Base-by-base conservation (phyloP, 176 grass and related monocot genomes). In the Avena atlantica region DNA sequence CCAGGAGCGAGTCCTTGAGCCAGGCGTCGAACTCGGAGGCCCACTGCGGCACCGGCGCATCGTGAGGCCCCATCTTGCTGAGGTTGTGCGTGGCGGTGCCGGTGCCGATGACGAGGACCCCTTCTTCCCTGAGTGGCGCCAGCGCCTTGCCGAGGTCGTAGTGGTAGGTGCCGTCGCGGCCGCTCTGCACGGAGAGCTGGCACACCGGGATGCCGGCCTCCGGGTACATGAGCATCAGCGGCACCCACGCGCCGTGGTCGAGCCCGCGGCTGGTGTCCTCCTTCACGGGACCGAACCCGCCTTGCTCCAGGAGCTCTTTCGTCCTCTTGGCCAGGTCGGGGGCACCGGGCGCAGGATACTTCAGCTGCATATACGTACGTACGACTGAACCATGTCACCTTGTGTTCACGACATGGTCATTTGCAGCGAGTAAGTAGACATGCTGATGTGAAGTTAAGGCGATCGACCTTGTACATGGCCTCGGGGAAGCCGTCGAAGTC, bases 221-320 rank as follows among this genome's bases (percentile, higher is more conserved):
- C 40, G 93, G 93, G 79, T 92, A 95, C 96, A 98, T 98, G 63
- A 95, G 88, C 88, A 92, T 92, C 29, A 95, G 62, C 19, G 93
- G 91, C n/a, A 93, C 91, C 91, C 93, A 98, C 0, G 91, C 84
- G 51, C 88, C 91, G 74, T 98, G 93, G 93, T 98, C 96, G 17
- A 98, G 93, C 4, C 91, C 89, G 34, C 88, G 93, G 13, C 55
- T 64, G 50, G 84, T 87, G 7, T 95, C 84, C n/a, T 92, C 86
- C 78, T 89, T 82, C 74, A 92, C 91, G 21, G 81, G 90, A 67
- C 90, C 88, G 17, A 92, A 94, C 4, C 93, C 90, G 58, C n/a
- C n/a, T n/a, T n/a, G n/a, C n/a, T 91, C 88, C 12, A 98, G 74
- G 14, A 98, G 93, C 42, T 60, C 82, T n/a, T 92, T 95, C 19